Conservation (phyloP, 768 basidiomycete species). For the Pisolithus tinctorius region DNA sequence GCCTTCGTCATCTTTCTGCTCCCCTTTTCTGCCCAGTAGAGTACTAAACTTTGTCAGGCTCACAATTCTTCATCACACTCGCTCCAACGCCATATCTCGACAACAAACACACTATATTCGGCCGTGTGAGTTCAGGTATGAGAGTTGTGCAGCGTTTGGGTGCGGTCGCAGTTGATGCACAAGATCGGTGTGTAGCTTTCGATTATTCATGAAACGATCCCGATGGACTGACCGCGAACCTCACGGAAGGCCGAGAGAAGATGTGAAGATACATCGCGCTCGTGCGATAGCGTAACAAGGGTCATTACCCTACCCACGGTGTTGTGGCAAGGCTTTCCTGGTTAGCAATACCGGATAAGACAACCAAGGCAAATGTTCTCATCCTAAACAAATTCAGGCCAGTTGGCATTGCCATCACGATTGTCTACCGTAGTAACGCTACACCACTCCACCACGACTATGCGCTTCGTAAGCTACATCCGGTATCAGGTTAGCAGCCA, state of each 20-base stretch:
- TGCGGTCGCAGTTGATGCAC: conserved; percentile 81
- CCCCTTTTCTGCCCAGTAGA: not conserved
- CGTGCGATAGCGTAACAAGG: conserved; percentile 15
- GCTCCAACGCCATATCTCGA: conserved; percentile 80
- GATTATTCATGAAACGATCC: conserved; percentile 26
- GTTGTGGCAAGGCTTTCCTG: too few species aligned
- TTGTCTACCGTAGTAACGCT: too few species aligned
- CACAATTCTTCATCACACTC: conserved; percentile 91
- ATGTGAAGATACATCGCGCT: conserved; percentile 87
- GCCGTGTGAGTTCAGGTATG: conserved; percentile 88
- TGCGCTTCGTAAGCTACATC: too few species aligned
- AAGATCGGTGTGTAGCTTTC: conserved; percentile 63
- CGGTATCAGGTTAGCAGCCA: too few species aligned
- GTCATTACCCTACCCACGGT: too few species aligned
- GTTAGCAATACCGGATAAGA: too few species aligned
- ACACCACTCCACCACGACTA: too few species aligned
- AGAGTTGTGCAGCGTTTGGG: conserved; percentile 87
- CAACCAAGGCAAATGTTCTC: too few species aligned
- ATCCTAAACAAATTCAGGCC: too few species aligned
- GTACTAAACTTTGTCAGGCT: conserved; percentile 47
- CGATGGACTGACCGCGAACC: not conserved
- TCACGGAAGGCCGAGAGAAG: conserved; percentile 51
- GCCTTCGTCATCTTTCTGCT: conserved; percentile 12
- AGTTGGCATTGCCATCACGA: too few species aligned
- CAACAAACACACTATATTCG: conserved; percentile 84